phyloP scores from a whole-genome alignment of 495 filamentous ascomycete genomes.

The Penicillium roqueforti region DNA sequence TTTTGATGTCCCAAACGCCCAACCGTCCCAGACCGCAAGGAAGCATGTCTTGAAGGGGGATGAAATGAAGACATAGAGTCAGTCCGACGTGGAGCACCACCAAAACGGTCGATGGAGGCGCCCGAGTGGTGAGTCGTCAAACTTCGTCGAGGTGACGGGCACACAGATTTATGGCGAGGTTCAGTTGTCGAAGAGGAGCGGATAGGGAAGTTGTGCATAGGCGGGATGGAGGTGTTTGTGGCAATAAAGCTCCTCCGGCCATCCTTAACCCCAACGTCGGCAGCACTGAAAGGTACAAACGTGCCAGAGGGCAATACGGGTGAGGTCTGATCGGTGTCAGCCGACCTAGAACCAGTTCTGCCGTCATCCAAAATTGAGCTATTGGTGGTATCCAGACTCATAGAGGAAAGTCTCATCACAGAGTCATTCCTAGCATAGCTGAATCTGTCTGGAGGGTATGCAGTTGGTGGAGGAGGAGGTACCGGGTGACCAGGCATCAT shows the following conservation, averaged over 20 bases:
- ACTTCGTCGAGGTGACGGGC: conserved; percentile 36
- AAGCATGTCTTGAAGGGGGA: conserved; percentile 22
- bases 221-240: conserved; percentile 22
- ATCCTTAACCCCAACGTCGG: conserved; percentile 40
- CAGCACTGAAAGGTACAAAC: conserved; percentile 41
- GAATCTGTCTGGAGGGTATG: conserved; percentile 33
- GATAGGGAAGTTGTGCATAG: conserved; percentile 30
- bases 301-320: conserved; percentile 36
- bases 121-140: conserved; percentile 31
- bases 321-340: conserved; percentile 31
- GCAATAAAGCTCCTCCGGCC: conserved; percentile 30
- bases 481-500: conserved; percentile 37
- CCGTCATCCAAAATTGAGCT: conserved; percentile 48
- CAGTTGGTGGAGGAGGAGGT: conserved; percentile 44
- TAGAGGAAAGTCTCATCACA: conserved; percentile 37
- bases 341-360: conserved; percentile 23
- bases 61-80: conserved; percentile 34
- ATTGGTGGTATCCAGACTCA: conserved; percentile 46
- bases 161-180: conserved; percentile 21
- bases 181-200: conserved; percentile 29
- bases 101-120: conserved; percentile 22
- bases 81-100: conserved; percentile 31
- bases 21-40: conserved; percentile 14
- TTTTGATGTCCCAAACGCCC: conserved; percentile 8
- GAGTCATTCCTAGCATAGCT: conserved; percentile 41